Conservation (phyloP, 139 green algal species). For the Asterochloris sp. region DNA sequence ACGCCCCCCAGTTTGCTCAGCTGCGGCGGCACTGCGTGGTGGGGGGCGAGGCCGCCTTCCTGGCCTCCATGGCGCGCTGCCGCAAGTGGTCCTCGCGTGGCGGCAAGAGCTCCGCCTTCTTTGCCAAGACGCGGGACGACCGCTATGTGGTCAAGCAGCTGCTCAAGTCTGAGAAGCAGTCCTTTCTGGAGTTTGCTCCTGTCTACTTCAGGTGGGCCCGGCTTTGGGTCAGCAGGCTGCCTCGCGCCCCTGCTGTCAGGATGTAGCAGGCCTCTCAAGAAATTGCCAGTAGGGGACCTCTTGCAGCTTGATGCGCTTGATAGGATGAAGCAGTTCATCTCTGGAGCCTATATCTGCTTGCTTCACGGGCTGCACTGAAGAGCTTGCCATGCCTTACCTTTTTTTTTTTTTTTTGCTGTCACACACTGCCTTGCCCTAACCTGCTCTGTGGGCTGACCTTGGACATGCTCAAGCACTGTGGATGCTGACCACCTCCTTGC, state of each 20-base stretch:
- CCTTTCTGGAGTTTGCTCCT: conserved; percentile 83
- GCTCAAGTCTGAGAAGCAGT: conserved; percentile 52
- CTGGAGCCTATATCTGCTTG: too few species aligned
- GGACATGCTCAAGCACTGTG: too few species aligned
- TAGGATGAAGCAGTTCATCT: too few species aligned
- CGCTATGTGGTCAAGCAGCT: conserved; percentile 80
- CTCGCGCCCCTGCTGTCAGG: too few species aligned
- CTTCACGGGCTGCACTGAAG: too few species aligned
- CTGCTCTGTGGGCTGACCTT: too few species aligned
- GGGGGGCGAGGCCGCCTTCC: conserved; percentile 73
- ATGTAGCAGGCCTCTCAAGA: not conserved
- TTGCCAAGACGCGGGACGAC: conserved; percentile 88
- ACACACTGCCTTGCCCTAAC: too few species aligned
- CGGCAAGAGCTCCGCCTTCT: conserved; percentile 90
- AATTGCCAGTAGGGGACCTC: too few species aligned
- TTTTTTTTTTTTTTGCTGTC: too few species aligned
- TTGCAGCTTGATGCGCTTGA: not conserved
- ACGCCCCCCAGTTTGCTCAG: conserved; percentile 83
- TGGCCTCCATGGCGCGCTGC: conserved; percentile 78
- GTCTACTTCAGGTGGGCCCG: conserved; percentile 72
- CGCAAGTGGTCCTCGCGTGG: conserved; percentile 71
- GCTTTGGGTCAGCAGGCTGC: not conserved
- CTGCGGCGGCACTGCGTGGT: conserved; percentile 58
- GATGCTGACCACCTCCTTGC: too few species aligned
- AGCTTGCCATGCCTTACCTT: too few species aligned